These are phyloP conservation scores for Candida berthetii DNA, from an alignment of 805 yeast genomes.

Conservation along the genomic window DNA sequence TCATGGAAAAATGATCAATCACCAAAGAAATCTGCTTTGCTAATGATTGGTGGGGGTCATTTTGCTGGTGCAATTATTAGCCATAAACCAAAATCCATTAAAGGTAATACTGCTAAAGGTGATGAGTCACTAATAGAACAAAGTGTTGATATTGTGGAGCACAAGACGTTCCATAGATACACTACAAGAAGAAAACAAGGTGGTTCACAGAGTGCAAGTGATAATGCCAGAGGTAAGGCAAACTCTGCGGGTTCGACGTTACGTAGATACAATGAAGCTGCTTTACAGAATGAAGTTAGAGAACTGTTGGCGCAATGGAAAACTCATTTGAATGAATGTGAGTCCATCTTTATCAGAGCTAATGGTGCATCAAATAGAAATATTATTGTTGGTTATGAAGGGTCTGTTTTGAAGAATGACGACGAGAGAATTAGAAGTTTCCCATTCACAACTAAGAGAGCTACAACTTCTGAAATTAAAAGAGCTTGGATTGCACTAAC, in stretches of 20 bases:
- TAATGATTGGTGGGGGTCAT: constrained; percentile 98
- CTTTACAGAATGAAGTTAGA: constrained; percentile 71
- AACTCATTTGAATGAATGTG: constrained; percentile 49
- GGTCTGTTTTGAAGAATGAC: constrained; percentile 39
- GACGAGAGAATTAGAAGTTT: constrained; percentile 64
- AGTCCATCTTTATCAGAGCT: constrained; percentile 73
- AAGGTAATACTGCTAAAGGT: constrained; percentile 47
- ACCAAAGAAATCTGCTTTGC: constrained; percentile 56
- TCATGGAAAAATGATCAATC: constrained; percentile 23
- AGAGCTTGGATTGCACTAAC: constrained; percentile 80
- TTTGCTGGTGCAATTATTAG: constrained; percentile 93
- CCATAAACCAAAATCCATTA: constrained; percentile 52
- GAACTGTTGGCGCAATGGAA: constrained; percentile 66
- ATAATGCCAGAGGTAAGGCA: constrained; percentile 90
- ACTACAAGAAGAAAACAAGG: constrained; percentile 97
- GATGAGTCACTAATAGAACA: constrained; percentile 49
- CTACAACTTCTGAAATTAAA: constrained; percentile 75
- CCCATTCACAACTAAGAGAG: constrained; percentile 88
- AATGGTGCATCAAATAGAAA: constrained; percentile 64
- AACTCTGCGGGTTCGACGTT: constrained; percentile 91
- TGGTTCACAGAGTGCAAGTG: constrained; percentile 92
- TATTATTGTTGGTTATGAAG: constrained; percentile 61
- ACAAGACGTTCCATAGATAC: constrained; percentile 89
- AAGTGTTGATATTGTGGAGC: constrained; percentile 58
- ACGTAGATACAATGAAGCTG: constrained; percentile 86